phyloP scores from a whole-genome alignment of 176 grass and related monocot species.

The Oropetium thomaeum region DNA sequence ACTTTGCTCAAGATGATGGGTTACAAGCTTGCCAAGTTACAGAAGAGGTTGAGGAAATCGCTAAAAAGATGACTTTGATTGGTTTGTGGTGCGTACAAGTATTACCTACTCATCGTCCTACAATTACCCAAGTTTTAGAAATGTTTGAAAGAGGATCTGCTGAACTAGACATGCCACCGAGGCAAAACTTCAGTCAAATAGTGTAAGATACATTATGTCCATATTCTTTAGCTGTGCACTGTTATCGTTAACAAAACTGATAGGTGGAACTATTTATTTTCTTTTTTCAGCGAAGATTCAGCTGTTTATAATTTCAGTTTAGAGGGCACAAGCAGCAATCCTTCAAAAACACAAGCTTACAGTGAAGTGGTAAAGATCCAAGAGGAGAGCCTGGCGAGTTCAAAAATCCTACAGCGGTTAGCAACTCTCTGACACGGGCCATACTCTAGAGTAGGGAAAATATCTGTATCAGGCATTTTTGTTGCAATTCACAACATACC shows the following conservation, averaged over 20 bases:
- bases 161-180: conserved; percentile 38
- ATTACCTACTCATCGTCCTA: conserved; percentile 41
- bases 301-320: background rate
- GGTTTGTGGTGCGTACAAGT: conserved; percentile 64
- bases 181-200: conserved; percentile 18
- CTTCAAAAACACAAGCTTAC: background rate
- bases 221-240: background rate
- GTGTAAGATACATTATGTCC: background rate
- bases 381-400: conserved; percentile 3
- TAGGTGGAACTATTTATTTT: background rate
- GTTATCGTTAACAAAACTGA: background rate
- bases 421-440: background rate
- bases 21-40: conserved; percentile 13
- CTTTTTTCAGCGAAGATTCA: conserved; percentile 6
- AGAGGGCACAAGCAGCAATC: background rate
- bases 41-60: conserved; percentile 25
- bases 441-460: background rate
- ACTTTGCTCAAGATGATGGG: conserved; percentile 18
- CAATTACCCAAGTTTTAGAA: conserved; percentile 50
- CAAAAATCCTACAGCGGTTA: background rate
- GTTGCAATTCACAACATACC: background rate
- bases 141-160: conserved; percentile 46
- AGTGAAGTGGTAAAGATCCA: too few species aligned
- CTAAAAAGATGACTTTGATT: conserved; percentile 30
- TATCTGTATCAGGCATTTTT: background rate